Evolutionary conservation across 2,329 filamentous ascomycete species (phyloP), one percentile per base, ranked within the genome.

Genomic region (Pseudogymnoascus sp.): DNA sequence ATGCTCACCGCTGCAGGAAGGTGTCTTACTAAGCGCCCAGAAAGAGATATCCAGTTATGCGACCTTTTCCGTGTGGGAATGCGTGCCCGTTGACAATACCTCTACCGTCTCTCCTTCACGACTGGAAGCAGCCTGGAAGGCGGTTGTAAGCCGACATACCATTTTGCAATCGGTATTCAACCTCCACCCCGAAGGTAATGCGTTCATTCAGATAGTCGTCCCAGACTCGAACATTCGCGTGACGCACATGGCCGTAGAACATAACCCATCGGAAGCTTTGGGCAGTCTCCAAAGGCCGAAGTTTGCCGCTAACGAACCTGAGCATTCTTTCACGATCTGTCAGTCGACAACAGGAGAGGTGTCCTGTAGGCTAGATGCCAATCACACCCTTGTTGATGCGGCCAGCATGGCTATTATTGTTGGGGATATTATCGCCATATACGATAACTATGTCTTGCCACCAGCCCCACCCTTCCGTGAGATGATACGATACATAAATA

Each of bases 1-100:
- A 2, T 71, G 70, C 63, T 68, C 71, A 4, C 66, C 70, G 2
- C 62, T 72, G 7, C 75, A 76, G 41, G 71, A 73, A 62, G 70
- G 70, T 1, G 62, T 76, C 1, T 62, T 76, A n/a, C 15, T 60
- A 9, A 50, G 58, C 38, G n/a, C 15, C 9, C 28, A 39, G 28
- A 39, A 20, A 33, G 35, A 33, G 15, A 65, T 63, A 14, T 63
- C 58, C 4, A 25, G 25, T 6, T 57, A 58, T 9, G 62, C 28
- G 33, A 11, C 62, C 47, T 58, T 64, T 70, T 73, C 63, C 1
- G 61, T 70, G 18, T 62, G 64, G n/a, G 58, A 69, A 41, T 25
- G 47, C 2, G 33, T 66, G n/a, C 57, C 64, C 18, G 15, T 20
- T 11, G 59, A 75, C 15, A 25, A 58, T 0, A 67, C 2, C 62